A percentile compares a stretch with the other conserved stretches of the same genome.
Evolutionary conservation across 2,329 filamentous ascomycete genomes (phyloP).

Genomic region (Blastomyces gilchristii): DNA sequence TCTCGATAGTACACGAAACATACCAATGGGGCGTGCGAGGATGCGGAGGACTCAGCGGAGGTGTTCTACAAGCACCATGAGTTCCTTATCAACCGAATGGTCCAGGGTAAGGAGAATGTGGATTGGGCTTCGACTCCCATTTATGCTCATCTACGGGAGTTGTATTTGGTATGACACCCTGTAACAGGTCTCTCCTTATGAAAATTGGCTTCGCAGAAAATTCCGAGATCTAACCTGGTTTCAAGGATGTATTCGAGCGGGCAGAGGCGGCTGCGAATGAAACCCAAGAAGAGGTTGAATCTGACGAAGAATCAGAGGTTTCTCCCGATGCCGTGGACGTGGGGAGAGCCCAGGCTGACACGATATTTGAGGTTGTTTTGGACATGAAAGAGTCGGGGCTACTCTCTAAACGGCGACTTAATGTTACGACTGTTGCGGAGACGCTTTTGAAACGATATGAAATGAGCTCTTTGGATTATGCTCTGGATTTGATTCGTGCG

Average conservation of each 20-base stretch:
- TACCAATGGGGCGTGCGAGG: slow-evolving; percentile 34
- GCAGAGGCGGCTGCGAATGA: slow-evolving; percentile 14
- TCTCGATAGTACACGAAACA: slow-evolving; percentile 32
- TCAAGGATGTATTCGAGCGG: slow-evolving; percentile 11
- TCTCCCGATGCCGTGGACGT: slow-evolving; percentile 17
- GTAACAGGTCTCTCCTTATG: not conserved
- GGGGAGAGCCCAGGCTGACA: slow-evolving; percentile 28
- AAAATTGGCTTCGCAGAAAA: not conserved
- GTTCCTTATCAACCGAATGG: slow-evolving; percentile 40
- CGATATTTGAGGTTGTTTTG: slow-evolving; percentile 30
- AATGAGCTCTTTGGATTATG: slow-evolving; percentile 27
- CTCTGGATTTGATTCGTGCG: slow-evolving; percentile 27
- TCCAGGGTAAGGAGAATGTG: slow-evolving; percentile 36
- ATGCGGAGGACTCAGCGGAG: slow-evolving; percentile 38
- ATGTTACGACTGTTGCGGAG: slow-evolving; percentile 26
- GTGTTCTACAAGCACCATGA: slow-evolving; percentile 36
- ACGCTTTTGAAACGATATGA: slow-evolving; percentile 28
- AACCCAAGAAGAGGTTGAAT: slow-evolving; percentile 16
- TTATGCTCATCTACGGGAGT: slow-evolving; percentile 35
- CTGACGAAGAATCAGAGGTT: slow-evolving; percentile 7
- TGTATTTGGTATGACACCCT: slow-evolving; percentile 29
- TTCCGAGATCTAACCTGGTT: not conserved
- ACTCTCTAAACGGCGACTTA: slow-evolving; percentile 32
- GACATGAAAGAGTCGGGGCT: slow-evolving; percentile 33
- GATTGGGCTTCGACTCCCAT: slow-evolving; percentile 37